phyloP scores from a whole-genome alignment of 192 early-diverging fungal genomes.

The Cladochytrium replicatum region DNA sequence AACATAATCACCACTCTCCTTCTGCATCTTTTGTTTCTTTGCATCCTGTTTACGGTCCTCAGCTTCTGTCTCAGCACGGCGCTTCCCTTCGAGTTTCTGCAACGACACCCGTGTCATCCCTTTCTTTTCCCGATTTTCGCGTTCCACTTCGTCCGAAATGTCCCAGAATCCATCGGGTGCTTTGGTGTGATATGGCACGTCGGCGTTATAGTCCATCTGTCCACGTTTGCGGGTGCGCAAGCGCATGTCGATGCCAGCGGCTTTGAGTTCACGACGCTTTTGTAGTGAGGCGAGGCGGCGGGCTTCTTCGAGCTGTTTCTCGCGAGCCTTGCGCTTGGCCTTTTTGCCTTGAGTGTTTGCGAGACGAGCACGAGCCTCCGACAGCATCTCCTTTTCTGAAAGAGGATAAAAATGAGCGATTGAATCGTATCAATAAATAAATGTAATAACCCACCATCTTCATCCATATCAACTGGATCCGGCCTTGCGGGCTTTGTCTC shows the following conservation, averaged over 20 bases:
- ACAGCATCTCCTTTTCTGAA: slow-evolving; percentile 96
- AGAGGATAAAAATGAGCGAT: slow-evolving; percentile 1
- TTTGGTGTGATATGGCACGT: slow-evolving; percentile 87
- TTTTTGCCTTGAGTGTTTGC: slow-evolving; percentile 99
- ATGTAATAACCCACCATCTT: slow-evolving; percentile 58
- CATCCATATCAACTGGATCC: slow-evolving; percentile 99
- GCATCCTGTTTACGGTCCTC: slow-evolving; percentile 68
- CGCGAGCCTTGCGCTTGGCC: slow-evolving; percentile 96
- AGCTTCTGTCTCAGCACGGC: slow-evolving; percentile 72
- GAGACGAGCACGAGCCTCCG: slow-evolving; percentile 91
- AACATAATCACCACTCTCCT: slow-evolving; percentile 53
- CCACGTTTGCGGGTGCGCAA: slow-evolving; percentile 33
- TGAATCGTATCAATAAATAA: no score
- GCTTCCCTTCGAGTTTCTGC: slow-evolving; percentile 77
- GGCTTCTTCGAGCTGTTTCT: slow-evolving; percentile 94
- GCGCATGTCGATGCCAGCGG: slow-evolving; percentile 85
- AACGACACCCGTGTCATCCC: slow-evolving; percentile 59
- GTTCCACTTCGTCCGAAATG: slow-evolving; percentile 71
- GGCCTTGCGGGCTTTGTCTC: slow-evolving; percentile 95
- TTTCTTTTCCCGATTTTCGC: slow-evolving; percentile 46
- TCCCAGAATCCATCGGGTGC: slow-evolving; percentile 89
- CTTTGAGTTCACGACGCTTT: slow-evolving; percentile 92
- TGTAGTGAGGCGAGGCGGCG: slow-evolving; percentile 79
- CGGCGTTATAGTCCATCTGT: slow-evolving; percentile 94
- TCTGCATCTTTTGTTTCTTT: slow-evolving; percentile 48